Evolutionary conservation across 78 protist species (phyloP), one percentile per base, ranked within the genome.

Genomic region (Dictyostelium citrinum): DNA sequence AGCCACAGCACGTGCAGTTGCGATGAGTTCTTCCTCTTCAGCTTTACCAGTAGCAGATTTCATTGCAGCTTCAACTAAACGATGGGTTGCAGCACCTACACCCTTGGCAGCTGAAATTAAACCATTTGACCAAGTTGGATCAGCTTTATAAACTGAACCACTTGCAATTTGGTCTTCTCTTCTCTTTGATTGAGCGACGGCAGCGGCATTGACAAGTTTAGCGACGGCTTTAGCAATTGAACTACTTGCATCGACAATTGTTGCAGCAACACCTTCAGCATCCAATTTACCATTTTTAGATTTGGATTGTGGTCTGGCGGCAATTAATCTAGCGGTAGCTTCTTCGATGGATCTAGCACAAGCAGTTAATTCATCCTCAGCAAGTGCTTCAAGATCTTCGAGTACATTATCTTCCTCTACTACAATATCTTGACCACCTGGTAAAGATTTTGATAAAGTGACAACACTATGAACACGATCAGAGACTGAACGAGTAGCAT

Each of bases 121-220:
- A 58, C 97, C 97, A 78, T 91, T 91, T 1, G 91, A 81, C 96
- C 95, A 95, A n/a, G 90, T 93, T 76, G 96, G 96, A 79, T 93
- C 96, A 35, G 81, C 55, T 70, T 84, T 85, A 81, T 93, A 93
- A 81, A 80, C 35, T 9, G 58, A 29, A 29, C 96, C 93, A 27
- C 10, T 68, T 43, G 79, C 31, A 17, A 84, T 31, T 22, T 80
- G 78, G 14, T 20, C 83, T 74, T 82, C 93, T 55, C 91, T 70
- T 68, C 96, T 81, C 70, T 88, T 70, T 12, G 78, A 43, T 79
- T 93, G 96, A 9, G 96, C 85, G 31, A 84, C 93, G 17, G 96
- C 96, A 9, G 96, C 91, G 16, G 55, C 45, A 17, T 68, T 72
- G 16, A 93, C 96, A 17, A 93, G 72, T 61, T 75, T 80, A 22